A percentile compares a stretch with the other conserved stretches of the same genome.
These are phyloP conservation scores for Cercospora citrullina DNA, from an alignment of 2,329 filamentous ascomycete species.

Conservation along the genomic window DNA sequence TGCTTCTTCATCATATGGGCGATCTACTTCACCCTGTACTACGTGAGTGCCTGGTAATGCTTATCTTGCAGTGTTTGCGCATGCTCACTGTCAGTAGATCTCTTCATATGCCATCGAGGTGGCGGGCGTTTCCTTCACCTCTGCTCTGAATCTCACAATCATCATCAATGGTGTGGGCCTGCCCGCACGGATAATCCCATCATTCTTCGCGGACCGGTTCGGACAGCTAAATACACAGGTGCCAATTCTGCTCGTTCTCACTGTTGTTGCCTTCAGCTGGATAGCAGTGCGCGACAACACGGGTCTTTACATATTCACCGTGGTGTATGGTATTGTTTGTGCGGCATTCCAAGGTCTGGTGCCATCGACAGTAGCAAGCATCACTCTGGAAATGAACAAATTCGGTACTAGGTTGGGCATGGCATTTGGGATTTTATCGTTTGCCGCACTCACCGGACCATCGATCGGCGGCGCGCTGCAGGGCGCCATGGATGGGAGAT, in stretches of 20 bases:
- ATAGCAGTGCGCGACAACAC: slow-evolving; percentile 47
- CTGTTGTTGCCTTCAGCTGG: slow-evolving; percentile 59
- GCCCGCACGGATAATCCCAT: slow-evolving; percentile 53
- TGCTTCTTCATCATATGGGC: slow-evolving; percentile 38
- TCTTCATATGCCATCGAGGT: slow-evolving; percentile 40
- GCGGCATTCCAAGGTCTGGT: slow-evolving; percentile 50
- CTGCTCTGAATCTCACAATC: slow-evolving; percentile 57
- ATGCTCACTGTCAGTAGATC: slow-evolving; percentile 23
- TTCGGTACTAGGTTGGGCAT: slow-evolving; percentile 52
- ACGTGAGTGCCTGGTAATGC: slow-evolving; percentile 39
- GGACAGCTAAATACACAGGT: slow-evolving; percentile 60
- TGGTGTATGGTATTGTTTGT: slow-evolving; percentile 48
- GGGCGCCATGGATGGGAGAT: slow-evolving; percentile 42
- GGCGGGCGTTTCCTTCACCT: slow-evolving; percentile 47
- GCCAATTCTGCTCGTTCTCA: slow-evolving; percentile 48
- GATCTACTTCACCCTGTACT: slow-evolving; percentile 50
- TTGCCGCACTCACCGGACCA: slow-evolving; percentile 49
- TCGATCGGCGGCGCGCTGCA: slow-evolving; percentile 52
- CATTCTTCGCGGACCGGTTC: slow-evolving; percentile 56
- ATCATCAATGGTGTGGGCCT: slow-evolving; percentile 61
- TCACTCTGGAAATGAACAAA: slow-evolving; percentile 50
- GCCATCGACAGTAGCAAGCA: slow-evolving; percentile 44
- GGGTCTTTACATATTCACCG: slow-evolving; percentile 47
- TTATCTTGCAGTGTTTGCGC: not conserved
- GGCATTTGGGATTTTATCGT: slow-evolving; percentile 47